Evolutionary conservation across 2,329 filamentous ascomycete genomes (phyloP).

Genomic region (Penicillium rolfsii): DNA sequence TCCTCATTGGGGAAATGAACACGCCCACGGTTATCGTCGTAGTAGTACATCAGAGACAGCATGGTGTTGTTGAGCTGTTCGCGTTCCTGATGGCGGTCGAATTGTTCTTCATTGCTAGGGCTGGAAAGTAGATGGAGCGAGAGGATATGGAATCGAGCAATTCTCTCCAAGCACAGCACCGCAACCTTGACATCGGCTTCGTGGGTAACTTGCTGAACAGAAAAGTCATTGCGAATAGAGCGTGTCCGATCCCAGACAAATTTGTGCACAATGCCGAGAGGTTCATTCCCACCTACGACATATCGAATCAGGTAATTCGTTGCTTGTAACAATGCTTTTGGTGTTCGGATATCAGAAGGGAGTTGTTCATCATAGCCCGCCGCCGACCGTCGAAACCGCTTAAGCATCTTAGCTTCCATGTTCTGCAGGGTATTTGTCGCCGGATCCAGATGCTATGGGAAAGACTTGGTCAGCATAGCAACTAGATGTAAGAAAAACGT

Average conservation of each 20-base stretch:
- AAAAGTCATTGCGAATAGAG: slow-evolving; percentile 67
- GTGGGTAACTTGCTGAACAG: slow-evolving; percentile 63
- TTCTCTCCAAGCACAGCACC: slow-evolving; percentile 64
- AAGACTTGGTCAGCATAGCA: slow-evolving; percentile 18
- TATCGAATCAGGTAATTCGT: slow-evolving; percentile 54
- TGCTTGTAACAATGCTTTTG: slow-evolving; percentile 51
- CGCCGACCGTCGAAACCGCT: slow-evolving; percentile 64
- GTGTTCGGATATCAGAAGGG: slow-evolving; percentile 65
- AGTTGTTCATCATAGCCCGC: slow-evolving; percentile 66
- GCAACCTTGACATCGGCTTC: slow-evolving; percentile 60
- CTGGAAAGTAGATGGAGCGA: slow-evolving; percentile 63
- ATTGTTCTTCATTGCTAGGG: slow-evolving; percentile 55
- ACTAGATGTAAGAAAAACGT: neutral
- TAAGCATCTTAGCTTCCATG: slow-evolving; percentile 59
- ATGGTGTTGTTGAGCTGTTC: slow-evolving; percentile 68
- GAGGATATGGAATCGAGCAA: slow-evolving; percentile 66
- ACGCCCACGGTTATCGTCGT: slow-evolving; percentile 57
- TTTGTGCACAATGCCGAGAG: slow-evolving; percentile 58
- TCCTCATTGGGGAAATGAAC: slow-evolving; percentile 60
- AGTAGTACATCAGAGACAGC: slow-evolving; percentile 63
- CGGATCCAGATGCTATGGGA: slow-evolving; percentile 40
- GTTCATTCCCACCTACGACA: slow-evolving; percentile 55
- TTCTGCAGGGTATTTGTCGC: slow-evolving; percentile 38
- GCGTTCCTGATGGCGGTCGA: slow-evolving; percentile 62
- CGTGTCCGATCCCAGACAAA: slow-evolving; percentile 70